These are phyloP conservation scores for Aspergillus udagawae DNA, from an alignment of 2,329 filamentous ascomycete species.

Conservation along the genomic window DNA sequence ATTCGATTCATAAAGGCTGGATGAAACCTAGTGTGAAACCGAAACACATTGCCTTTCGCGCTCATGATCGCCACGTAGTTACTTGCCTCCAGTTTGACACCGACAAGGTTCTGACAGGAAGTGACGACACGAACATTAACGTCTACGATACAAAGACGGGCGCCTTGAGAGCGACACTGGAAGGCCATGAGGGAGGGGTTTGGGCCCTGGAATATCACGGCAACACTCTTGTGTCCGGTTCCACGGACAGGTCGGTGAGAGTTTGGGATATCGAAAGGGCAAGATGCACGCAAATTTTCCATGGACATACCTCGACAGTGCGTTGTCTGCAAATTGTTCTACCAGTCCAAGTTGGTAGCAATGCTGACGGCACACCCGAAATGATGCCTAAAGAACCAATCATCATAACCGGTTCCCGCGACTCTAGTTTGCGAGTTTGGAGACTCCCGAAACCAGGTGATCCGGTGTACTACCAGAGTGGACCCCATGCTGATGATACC, in stretches of 20 bases:
- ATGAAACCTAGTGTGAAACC: conserved; percentile 79
- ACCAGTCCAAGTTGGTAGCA: conserved; percentile 71
- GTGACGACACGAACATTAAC: conserved; percentile 95
- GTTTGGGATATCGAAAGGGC: conserved; percentile 98
- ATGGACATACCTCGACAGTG: conserved; percentile 96
- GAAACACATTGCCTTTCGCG: conserved; percentile 90
- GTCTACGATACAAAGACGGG: conserved; percentile 97
- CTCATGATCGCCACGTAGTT: conserved; percentile 92
- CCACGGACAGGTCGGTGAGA: conserved; percentile 94
- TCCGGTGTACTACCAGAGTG: conserved; percentile 72
- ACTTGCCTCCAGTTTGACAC: conserved; percentile 97
- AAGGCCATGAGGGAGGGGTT: conserved; percentile 93
- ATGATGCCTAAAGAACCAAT: conserved; percentile 93
- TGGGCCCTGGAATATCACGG: conserved; percentile 97
- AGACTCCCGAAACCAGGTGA: conserved; percentile 79
- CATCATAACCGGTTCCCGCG: conserved; percentile 94
- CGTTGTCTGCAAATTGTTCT: conserved; percentile 92
- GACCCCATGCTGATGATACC: conserved; percentile 64
- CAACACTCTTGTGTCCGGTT: conserved; percentile 91
- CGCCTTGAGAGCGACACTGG: conserved; percentile 73
- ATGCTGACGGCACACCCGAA: conserved; percentile 66
- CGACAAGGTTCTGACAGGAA: conserved; percentile 96
- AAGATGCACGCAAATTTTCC: conserved; percentile 89
- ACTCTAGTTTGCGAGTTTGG: conserved; percentile 93
- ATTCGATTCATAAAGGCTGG: conserved; percentile 88